Evolutionary conservation across 2,329 filamentous ascomycete genomes (phyloP).

Genomic region (Nannizzia gypsea): DNA sequence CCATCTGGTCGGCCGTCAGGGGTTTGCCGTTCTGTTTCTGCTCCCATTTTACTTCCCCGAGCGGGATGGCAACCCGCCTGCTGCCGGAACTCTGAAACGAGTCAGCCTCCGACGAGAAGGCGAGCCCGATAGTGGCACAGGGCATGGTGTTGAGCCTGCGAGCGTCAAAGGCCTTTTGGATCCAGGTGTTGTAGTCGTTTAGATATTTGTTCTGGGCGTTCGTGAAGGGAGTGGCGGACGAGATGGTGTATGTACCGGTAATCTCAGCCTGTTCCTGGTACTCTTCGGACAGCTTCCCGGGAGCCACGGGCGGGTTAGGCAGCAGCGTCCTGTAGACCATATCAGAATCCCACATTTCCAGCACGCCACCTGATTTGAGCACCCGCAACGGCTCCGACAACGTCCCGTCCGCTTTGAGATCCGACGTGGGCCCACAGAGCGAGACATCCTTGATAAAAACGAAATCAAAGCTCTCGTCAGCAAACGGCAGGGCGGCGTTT

Average conservation of each 20-base stretch:
- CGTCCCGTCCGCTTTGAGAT: constrained; percentile 40
- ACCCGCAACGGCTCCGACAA: constrained; percentile 66
- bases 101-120: constrained; percentile 70
- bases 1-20: constrained; percentile 57
- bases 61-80: constrained; percentile 71
- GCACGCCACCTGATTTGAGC: constrained; percentile 60
- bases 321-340: constrained; percentile 70
- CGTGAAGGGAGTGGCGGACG: constrained; percentile 69
- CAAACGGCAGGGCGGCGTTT: constrained; percentile 65
- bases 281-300: constrained; percentile 44
- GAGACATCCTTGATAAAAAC: constrained; percentile 79
- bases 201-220: constrained; percentile 71
- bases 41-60: constrained; percentile 80
- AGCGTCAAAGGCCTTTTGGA: constrained; percentile 60
- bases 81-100: constrained; percentile 56
- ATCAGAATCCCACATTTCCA: constrained; percentile 88
- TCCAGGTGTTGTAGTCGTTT: constrained; percentile 72
- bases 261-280: constrained; percentile 53
- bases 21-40: constrained; percentile 48
- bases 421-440: constrained; percentile 49
- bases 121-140: constrained; percentile 64
- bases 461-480: constrained; percentile 70
- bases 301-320: constrained; percentile 57
- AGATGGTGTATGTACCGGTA: constrained; percentile 72
- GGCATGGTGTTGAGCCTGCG: constrained; percentile 62